These are phyloP conservation scores for Fusarium sp. DNA, from an alignment of 2,329 filamentous ascomycete species.

Conservation along the genomic window DNA sequence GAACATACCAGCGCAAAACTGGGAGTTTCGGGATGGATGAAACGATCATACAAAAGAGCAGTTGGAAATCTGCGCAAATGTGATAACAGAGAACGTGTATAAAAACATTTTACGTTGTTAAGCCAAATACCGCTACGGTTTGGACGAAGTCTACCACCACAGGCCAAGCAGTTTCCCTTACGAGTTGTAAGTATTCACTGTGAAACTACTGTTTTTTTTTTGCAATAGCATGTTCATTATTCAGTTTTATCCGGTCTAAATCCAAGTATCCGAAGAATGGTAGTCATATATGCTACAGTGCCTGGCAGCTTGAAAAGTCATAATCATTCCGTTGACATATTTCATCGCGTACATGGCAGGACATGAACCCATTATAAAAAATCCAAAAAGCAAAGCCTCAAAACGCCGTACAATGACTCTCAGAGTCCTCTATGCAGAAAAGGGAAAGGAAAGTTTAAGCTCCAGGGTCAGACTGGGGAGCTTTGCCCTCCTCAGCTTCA, in stretches of 20 bases:
- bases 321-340: conserved; percentile 42
- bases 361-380: conserved; percentile 37
- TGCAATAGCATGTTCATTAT: conserved; percentile 18
- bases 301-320: conserved; percentile 33
- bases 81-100: conserved; percentile 43
- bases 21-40: conserved; percentile 35
- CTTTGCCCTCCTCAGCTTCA: conserved; percentile 53
- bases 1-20: conserved; percentile 42
- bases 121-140: conserved; percentile 6
- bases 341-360: conserved; percentile 32
- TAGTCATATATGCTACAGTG: conserved; percentile 22
- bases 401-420: conserved; percentile 35
- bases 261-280: conserved; percentile 8
- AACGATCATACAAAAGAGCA: conserved; percentile 30
- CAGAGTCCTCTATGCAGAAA: conserved; percentile 18
- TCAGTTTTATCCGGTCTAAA: conserved; percentile 25
- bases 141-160: neutral
- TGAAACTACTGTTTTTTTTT: neutral
- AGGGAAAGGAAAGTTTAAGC: conserved; percentile 40
- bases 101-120: conserved; percentile 36
- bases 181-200: neutral
- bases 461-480: conserved; percentile 60
- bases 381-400: conserved; percentile 15
- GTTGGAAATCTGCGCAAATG: conserved; percentile 30
- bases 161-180: neutral